Evolutionary conservation across 192 early-diverging fungal species (phyloP), one percentile per base, ranked within the genome.

Genomic region (Podila epicladia): DNA sequence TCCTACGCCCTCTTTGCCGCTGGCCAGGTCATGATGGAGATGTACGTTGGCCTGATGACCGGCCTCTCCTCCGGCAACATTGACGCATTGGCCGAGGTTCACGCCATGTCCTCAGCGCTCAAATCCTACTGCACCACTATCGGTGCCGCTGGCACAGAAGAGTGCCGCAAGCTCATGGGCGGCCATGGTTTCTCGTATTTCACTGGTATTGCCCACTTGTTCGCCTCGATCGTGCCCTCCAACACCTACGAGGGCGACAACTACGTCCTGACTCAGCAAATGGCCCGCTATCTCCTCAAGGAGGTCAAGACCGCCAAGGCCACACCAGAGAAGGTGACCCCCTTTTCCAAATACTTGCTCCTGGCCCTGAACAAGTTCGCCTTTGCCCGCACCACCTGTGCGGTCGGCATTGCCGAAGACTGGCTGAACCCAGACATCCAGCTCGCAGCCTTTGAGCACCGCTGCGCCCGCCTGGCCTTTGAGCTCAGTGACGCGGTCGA

Each of bases 241-340:
- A 89, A 89, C 59, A 95, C 92, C 49, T 94, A 90, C 85, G 94
- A 95, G 73, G 94, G 94, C 67, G 94, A 95, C 69, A 95, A 95
- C 85, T 92, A 92, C 72, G 86, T 97, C 5, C 69, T 97, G 64
- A 93, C 93, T 15, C 95, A 95, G 74, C 95, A 97, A 84, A 93
- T 92, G 38, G 84, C 90, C 11, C 91, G 94, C 28, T 95, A 93
- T 73, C 79, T 97, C 24, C 64, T 89, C 32, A 89, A 87, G 68
- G 75, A 83, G 58, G 50, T 87, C 63, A 78, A 83, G 63, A 77
- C 67, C 19, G 70, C 74, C 6, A 58, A 67, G 24, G 35, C 65
- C 1, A 50, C 45, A 35, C 71, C 82, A 1, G 57, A 72, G 17
- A 75, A 72, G 50, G 74, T 83, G 3, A 75, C 74, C 9, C 82